Conservation (phyloP, 768 basidiomycete genomes). For the Lentinula sp. region DNA sequence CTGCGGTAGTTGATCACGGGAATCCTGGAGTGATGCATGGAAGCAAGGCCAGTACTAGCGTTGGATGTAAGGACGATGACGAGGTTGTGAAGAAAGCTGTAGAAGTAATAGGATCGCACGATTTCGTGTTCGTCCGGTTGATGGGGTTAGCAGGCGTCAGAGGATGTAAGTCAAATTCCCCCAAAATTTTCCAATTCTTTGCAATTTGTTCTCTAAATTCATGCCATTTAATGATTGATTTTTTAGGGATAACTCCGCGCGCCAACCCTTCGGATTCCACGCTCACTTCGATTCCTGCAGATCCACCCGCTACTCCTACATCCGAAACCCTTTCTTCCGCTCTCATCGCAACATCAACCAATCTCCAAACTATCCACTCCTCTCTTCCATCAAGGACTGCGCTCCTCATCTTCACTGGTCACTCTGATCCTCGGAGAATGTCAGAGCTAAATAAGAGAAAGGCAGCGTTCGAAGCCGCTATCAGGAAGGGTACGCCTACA, state of each 20-base stretch:
- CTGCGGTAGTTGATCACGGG: slow-evolving; percentile 81
- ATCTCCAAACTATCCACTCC: slow-evolving; percentile 56
- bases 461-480: slow-evolving; percentile 61
- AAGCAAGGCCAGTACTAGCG: slow-evolving; percentile 68
- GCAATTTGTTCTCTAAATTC: too few species aligned
- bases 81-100: slow-evolving; percentile 72
- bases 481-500: slow-evolving; percentile 47
- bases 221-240: too few species aligned
- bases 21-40: slow-evolving; percentile 83
- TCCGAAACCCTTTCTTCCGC: slow-evolving; percentile 26
- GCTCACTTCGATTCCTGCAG: slow-evolving; percentile 40
- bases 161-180: slow-evolving; percentile 57
- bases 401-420: slow-evolving; percentile 80
- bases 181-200: background rate
- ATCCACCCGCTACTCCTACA: slow-evolving; percentile 21
- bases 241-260: background rate
- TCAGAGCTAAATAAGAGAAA: slow-evolving; percentile 64
- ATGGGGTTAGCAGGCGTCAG: slow-evolving; percentile 73
- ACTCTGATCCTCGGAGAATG: slow-evolving; percentile 84
- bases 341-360: slow-evolving; percentile 52
- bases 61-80: slow-evolving; percentile 71
- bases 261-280: slow-evolving; percentile 30
- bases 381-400: slow-evolving; percentile 77
- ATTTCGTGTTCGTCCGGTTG: slow-evolving; percentile 81
- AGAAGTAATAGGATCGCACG: slow-evolving; percentile 54